Percentiles rank a stretch among this genome's conserved stretches.
Evolutionary conservation across 345 rosid genomes (phyloP).

Genomic region (Microthlaspi erraticum): DNA sequence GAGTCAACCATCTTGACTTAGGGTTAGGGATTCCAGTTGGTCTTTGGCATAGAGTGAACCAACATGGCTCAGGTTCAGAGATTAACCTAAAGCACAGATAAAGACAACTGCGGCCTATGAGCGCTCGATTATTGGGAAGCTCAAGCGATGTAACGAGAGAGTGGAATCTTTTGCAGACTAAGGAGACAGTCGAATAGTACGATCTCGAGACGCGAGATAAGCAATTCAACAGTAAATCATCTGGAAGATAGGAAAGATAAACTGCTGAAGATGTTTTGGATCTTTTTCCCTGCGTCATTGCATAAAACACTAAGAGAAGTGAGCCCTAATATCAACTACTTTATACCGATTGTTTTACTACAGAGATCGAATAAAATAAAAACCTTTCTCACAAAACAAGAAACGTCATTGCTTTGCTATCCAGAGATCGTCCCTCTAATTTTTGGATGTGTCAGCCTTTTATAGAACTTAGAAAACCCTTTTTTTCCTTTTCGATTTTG

Average conservation of each 20-base stretch:
- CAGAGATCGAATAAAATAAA: no score
- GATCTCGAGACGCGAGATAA: background rate
- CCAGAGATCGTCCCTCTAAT: no score
- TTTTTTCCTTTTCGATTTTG: no score
- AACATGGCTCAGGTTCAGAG: background rate
- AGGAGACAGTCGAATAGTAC: background rate
- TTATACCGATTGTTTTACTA: no score
- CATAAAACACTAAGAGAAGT: background rate
- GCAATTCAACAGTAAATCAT: constrained; percentile 1
- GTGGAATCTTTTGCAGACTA: no score
- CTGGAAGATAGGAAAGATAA: background rate
- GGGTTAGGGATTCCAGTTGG: no score
- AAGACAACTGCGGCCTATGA: background rate
- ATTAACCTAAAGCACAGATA: background rate
- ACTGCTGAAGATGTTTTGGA: background rate
- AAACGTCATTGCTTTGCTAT: no score
- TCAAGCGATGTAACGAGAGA: constrained; percentile 18
- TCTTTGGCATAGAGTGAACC: background rate
- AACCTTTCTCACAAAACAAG: no score
- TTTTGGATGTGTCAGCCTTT: no score
- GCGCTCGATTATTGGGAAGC: background rate
- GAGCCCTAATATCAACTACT: no score
- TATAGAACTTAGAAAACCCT: no score
- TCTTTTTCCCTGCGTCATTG: background rate
- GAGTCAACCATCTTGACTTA: background rate